Evolutionary conservation across 2,329 filamentous ascomycete species (phyloP), one percentile per base, ranked within the genome.

Genomic region (Fusarium camptoceras): DNA sequence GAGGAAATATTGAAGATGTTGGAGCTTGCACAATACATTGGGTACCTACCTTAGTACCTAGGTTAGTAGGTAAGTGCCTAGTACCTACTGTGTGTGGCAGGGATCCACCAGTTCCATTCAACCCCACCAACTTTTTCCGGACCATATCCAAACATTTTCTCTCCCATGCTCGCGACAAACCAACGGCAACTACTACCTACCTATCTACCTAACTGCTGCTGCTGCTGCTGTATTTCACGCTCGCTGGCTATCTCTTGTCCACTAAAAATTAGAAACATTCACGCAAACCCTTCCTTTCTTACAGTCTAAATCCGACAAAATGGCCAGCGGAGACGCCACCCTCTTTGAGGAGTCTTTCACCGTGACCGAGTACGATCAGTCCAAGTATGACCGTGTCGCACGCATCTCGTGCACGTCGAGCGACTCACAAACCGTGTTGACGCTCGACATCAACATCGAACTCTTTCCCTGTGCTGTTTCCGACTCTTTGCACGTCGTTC

Each of bases 381-480:
- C 91, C 77, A 97, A 98, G 83, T 99, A 99, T 83, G 96, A 98
- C 83, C 93, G 95, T 71, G 95, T 98, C 27, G 92, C 93, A 58
- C 95, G 96, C 74, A 89, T 98, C 78, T 89, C 85, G 58, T 94
- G 89, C 78, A 92, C 87, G 54, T 95, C 92, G 25, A 85, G 87
- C 73, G 94, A 97, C 82, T 88, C 87, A 74, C 86, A 89, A 70
- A 93, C 92, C 30, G 86, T 89, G 70, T 90, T 98, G 84, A 91
- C 89, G 8, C 92, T 99, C 65, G 96, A 99, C 83, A 90, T 98
- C 82, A 98, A 98, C 85, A 92, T 89, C 61, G 95, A 99, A 82
- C 88, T 99, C 10, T 98, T 96, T 81, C 93, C 93, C 4, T 89
- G 92, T 75, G 80, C 84, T 41, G 83, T 89, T 11, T 92, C 92